Base-by-base conservation (phyloP, 495 filamentous ascomycete genomes). In the Oleoguttula mirabilis region DNA sequence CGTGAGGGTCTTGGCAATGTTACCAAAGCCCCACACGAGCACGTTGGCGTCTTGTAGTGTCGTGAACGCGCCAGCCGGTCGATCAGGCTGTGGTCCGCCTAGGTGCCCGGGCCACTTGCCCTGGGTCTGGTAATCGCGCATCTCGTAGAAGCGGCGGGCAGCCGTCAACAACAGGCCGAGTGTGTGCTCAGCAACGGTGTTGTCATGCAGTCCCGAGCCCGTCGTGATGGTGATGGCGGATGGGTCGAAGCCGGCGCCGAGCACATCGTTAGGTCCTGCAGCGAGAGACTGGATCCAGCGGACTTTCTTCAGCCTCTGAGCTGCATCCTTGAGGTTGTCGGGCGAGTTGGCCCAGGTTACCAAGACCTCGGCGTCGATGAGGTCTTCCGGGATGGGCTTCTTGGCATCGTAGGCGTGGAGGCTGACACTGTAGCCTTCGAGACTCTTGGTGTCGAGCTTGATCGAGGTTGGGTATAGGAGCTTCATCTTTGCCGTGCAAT, bases 391-490 rank as follows among this genome's bases (percentile, higher is more conserved):
- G 42, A 77, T 69, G 11, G 59, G 56, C n/a, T 51, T 43, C 31
- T 65, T 66, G 33, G 70, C 69, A 53, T 76, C 65, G 60, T 77
- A 77, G 21, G 67, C 52, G 47, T 73, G 65, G 4, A 77, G 62
- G 8, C 61, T 25, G 32, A 66, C 58, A 20, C 65, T 54, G 63
- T 74, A 76, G 51, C 69, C 72, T 38, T 73, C 55, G 43, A 76
- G 59, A 39, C 45, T 57, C 48, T 63, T 41, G 32, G 65, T 41
- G 56, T 74, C 60, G 50, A 76, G 63, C 22, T 57, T 55, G 43
- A 76, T 62, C 5, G 73, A 74, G 36, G 66, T 76, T 32, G 73
- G 73, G 58, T 77, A 77, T 21, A 76, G 70, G 55, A 77, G 67
- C 58, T 77, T 76, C 72, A 75, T 76, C 7, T 8, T 41, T 34